Evolutionary conservation across 2,329 filamentous ascomycete species (phyloP).

Genomic region (Pyrenophora tritici-repentis): DNA sequence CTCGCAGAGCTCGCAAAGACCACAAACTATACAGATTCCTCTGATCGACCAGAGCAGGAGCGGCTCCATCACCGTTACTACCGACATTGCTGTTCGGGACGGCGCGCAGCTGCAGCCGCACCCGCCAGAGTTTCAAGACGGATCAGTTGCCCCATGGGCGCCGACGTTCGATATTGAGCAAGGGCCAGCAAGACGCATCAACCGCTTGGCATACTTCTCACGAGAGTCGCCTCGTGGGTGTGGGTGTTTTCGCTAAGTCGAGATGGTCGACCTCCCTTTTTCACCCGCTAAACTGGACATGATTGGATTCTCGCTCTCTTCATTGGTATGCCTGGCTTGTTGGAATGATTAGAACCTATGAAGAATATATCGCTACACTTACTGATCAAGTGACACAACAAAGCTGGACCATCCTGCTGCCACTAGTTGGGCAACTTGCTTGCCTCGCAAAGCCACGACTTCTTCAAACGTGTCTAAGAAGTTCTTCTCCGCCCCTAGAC

Average conservation of each 20-base stretch:
- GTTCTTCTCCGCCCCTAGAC: constrained; percentile 7
- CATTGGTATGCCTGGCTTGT: background rate
- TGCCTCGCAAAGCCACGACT: constrained; percentile 25
- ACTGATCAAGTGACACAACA: constrained; percentile 15
- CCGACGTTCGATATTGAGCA: constrained; percentile 25
- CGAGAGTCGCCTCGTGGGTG: constrained; percentile 1
- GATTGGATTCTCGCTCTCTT: background rate
- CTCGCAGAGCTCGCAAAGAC: background rate
- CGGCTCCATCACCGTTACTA: constrained; percentile 25
- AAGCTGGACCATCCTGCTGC: constrained; percentile 37
- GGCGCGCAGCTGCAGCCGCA: background rate
- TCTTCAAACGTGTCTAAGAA: constrained; percentile 31
- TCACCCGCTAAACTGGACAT: background rate
- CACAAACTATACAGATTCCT: background rate
- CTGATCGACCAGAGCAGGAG: background rate
- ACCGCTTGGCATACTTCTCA: background rate
- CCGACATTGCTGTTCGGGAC: constrained; percentile 22
- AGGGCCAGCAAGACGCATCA: constrained; percentile 1
- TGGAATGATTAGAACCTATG: background rate
- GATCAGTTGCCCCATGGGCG: constrained; percentile 11
- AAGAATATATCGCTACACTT: background rate
- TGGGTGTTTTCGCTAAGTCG: background rate
- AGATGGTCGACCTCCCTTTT: no score
- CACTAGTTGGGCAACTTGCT: constrained; percentile 22
- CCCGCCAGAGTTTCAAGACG: constrained; percentile 12